These are phyloP conservation scores for Pythium aquatile DNA, from an alignment of 352 stramenopile genomes.

Conservation along the genomic window DNA sequence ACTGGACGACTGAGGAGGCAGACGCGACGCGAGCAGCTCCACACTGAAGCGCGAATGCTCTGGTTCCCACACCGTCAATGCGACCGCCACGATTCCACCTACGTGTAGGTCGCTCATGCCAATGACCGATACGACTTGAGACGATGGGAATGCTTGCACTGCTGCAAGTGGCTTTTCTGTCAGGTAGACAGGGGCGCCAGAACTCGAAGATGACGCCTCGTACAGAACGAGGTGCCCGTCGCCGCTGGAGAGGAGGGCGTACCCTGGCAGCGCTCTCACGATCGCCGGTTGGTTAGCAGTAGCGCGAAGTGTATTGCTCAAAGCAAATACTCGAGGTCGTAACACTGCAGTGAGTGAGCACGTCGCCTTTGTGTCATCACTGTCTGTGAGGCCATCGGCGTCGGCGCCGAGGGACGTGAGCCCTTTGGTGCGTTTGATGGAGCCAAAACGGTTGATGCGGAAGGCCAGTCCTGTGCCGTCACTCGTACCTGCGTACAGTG, in stretches of 20 bases:
- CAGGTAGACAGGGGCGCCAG: conserved; percentile 21
- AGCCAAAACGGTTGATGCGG: conserved; percentile 27
- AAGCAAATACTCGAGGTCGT: conserved; percentile 8
- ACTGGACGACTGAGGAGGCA: conserved; percentile 22
- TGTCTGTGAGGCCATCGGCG: conserved; percentile 9
- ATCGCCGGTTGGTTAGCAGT: neutral
- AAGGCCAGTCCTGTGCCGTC: conserved; percentile 33
- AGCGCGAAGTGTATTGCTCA: neutral
- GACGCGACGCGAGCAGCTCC: conserved; percentile 29
- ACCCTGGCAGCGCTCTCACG: conserved; percentile 29
- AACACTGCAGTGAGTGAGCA: conserved; percentile 20
- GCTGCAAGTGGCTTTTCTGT: conserved; percentile 18
- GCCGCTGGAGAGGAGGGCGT: conserved; percentile 24
- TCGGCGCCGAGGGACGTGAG: conserved; percentile 13
- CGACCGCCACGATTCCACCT: conserved; percentile 1
- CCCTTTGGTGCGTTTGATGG: conserved; percentile 22
- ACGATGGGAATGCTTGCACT: neutral
- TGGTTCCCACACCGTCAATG: neutral
- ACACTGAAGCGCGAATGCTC: conserved; percentile 13
- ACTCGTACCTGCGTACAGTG: conserved; percentile 33
- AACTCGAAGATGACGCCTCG: conserved; percentile 15
- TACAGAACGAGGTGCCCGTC: conserved; percentile 28
- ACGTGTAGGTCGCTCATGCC: conserved; percentile 19
- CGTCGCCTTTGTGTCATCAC: conserved; percentile 11
- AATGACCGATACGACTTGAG: conserved; percentile 3